Evolutionary conservation across 2,329 filamentous ascomycete genomes (phyloP), one percentile per base, ranked within the genome.

Genomic region (Cephalotrichum gorgonifer): DNA sequence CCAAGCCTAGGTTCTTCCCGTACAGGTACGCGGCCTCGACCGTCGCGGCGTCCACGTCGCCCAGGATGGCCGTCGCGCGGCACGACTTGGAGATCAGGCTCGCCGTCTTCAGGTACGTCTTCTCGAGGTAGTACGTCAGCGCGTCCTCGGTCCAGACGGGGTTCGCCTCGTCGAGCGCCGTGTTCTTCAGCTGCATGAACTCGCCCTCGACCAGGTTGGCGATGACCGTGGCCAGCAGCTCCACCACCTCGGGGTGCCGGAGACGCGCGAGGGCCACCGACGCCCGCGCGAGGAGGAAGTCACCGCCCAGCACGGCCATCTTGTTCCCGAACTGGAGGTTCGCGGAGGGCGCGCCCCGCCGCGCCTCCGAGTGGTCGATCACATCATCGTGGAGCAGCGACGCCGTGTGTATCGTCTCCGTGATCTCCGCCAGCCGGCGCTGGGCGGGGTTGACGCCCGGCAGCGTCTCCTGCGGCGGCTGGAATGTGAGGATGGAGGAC

Each of bases 151-250:
- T 93, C 79, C 86, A 97, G 9, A 76, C 71, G 1, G 91, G 91
- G 56, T 86, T 83, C 55, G 78, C 75, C 72, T 97, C 91, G 63
- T 96, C 91, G 55, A 79, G 76, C 43, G 86, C 87, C 1, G 93
- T 97, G 67, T 98, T 98, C 71, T 95, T 94, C 58, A 98, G 74
- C 72, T 98, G 93, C 93, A 98, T 98, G 72, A 98, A 97, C 68
- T 98, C 93, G 61, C 93, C 93, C 70, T 98, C 93, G 20, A 98
- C 90, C 25, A 98, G 74, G 64, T 98, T 98, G 42, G 93, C 91
- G 57, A 98, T 97, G 39, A 97, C 93, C 1, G 91, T 97, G 4
- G 93, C 89, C 27, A 98, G 73, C 7, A 98, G 77, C 70, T 98
- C 93, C 8, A 89, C 88, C 3, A 98, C 93, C 67, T 98, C 93